Conservation (phyloP, 768 basidiomycete species). For the Mycena kentingensis region DNA sequence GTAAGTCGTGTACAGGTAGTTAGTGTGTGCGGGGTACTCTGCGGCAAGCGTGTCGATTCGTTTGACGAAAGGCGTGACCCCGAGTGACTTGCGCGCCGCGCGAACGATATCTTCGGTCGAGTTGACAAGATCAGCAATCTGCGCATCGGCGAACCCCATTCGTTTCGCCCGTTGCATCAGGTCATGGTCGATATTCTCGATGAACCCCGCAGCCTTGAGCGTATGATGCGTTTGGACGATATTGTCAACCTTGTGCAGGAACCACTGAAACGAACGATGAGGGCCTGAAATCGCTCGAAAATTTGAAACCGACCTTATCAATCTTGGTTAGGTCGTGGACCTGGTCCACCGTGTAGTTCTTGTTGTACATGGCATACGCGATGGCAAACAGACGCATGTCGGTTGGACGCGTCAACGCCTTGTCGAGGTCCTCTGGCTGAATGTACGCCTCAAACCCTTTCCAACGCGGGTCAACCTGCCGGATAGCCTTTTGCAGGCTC, state of each 20-base stretch:
- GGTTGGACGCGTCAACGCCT: conserved; percentile 78
- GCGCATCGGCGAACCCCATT: conserved; percentile 93
- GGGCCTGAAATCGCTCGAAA: no score
- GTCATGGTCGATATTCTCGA: conserved; percentile 70
- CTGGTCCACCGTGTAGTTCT: conserved; percentile 85
- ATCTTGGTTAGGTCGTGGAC: conserved; percentile 96
- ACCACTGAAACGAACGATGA: no score
- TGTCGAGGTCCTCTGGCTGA: conserved; percentile 82
- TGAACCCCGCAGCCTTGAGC: conserved; percentile 67
- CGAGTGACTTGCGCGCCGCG: conserved; percentile 79
- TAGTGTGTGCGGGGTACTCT: conserved; percentile 97
- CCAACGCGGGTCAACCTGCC: conserved; percentile 96
- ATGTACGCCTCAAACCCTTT: conserved; percentile 97
- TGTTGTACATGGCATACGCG: conserved; percentile 96
- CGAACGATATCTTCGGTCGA: conserved; percentile 80
- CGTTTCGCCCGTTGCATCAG: conserved; percentile 87
- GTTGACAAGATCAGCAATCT: conserved; percentile 82
- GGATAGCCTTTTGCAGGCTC: conserved; percentile 95
- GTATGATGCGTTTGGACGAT: conserved; percentile 86
- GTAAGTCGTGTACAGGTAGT: conserved; percentile 99
- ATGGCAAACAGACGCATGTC: conserved; percentile 97
- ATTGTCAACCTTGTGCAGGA: conserved; percentile 98
- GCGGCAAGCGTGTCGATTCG: conserved; percentile 99
- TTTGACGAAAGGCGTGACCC: conserved; percentile 96
- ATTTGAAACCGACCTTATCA: conserved; percentile 88